Percentiles rank a stretch among this genome's conserved stretches.
phyloP scores from a whole-genome alignment of 371 early-diverging fungal species.

The Syncephalis fuscata region DNA sequence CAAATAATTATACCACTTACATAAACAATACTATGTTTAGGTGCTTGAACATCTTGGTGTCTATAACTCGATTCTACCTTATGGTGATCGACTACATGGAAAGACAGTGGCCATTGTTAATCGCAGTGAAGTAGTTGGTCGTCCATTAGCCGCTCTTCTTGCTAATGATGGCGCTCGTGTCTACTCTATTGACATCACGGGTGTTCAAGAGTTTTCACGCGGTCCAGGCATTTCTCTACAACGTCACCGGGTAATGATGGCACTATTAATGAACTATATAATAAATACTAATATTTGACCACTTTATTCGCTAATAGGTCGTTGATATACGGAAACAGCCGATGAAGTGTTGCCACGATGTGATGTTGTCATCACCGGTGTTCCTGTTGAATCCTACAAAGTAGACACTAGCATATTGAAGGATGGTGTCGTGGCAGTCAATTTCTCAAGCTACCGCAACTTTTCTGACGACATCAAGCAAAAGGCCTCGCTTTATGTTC shows the following conservation, averaged over 20 bases:
- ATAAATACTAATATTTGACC: neutral
- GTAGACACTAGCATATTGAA: constrained; percentile 64
- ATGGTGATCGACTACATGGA: constrained; percentile 92
- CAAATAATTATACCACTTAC: neutral
- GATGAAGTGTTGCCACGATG: constrained; percentile 67
- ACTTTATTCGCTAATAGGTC: constrained; percentile 22
- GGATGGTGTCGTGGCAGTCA: constrained; percentile 90
- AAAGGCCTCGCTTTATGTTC: constrained; percentile 83
- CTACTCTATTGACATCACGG: constrained; percentile 82
- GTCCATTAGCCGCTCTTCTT: constrained; percentile 91
- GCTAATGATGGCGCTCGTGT: constrained; percentile 97
- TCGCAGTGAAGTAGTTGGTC: constrained; percentile 92
- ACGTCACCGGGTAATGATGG: constrained; percentile 45
- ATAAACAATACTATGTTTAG: constrained; percentile 10
- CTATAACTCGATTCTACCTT: constrained; percentile 75
- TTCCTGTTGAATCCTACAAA: constrained; percentile 76
- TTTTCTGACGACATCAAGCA: constrained; percentile 75
- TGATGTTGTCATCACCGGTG: constrained; percentile 95
- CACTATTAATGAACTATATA: neutral
- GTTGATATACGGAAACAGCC: constrained; percentile 47
- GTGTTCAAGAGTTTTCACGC: constrained; percentile 75
- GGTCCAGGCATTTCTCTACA: constrained; percentile 56
- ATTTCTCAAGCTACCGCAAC: constrained; percentile 85
- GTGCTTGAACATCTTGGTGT: constrained; percentile 84
- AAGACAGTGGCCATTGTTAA: constrained; percentile 84